A percentile compares a stretch with the other conserved stretches of the same genome.
Evolutionary conservation across 2,329 filamentous ascomycete species (phyloP).

Genomic region (Penicillium concentricum): DNA sequence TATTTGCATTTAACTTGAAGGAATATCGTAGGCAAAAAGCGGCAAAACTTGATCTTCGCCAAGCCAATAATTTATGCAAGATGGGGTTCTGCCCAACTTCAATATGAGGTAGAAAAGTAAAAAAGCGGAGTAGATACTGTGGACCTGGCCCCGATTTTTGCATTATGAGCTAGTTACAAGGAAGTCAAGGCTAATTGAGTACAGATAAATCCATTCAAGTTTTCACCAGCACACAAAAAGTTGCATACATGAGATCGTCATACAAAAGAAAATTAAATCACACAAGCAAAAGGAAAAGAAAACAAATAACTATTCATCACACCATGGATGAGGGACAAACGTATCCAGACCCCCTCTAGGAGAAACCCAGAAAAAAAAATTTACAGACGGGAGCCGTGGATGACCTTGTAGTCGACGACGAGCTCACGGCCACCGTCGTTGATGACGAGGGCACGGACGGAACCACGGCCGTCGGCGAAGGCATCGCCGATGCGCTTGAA

Average conservation of each 20-base stretch:
- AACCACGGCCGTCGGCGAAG: conserved; percentile 89
- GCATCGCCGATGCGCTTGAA: conserved; percentile 75
- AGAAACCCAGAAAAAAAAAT: conserved; percentile 15
- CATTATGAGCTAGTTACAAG: conserved; percentile 11
- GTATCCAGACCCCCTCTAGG: conserved; percentile 3
- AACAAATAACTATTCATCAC: conserved; percentile 16
- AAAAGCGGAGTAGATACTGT: neutral
- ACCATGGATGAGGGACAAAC: conserved; percentile 11
- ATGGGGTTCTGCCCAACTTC: neutral
- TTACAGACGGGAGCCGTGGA: conserved; percentile 73
- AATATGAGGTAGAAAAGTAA: neutral
- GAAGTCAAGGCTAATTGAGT: neutral
- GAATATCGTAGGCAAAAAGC: no score
- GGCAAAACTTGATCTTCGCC: neutral
- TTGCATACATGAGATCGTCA: conserved; percentile 24
- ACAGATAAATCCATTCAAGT: conserved; percentile 14
- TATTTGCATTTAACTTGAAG: neutral
- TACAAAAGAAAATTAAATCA: conserved; percentile 27
- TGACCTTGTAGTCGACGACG: conserved; percentile 97
- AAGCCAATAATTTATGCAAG: neutral
- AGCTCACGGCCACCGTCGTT: conserved; percentile 90
- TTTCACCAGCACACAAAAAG: conserved; percentile 18
- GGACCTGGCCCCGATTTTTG: neutral
- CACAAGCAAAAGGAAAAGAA: conserved; percentile 14
- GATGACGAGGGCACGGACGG: conserved; percentile 92